Conservation (phyloP, 805 yeast species). For the Candida loeiensis region DNA sequence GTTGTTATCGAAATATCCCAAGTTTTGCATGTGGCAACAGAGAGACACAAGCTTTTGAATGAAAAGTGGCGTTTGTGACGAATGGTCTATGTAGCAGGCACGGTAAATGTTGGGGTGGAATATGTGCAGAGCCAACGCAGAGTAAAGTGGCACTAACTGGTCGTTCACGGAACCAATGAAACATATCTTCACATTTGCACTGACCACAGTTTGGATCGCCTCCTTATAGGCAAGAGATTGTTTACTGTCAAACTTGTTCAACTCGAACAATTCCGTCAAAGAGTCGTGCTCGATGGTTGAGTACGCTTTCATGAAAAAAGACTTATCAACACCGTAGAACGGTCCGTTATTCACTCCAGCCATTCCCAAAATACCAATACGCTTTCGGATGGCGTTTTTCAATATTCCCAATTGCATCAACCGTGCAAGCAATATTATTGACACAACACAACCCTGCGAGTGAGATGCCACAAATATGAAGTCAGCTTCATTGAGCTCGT, state of each 20-base stretch:
- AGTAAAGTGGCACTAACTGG: conserved; percentile 89
- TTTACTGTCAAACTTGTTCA: conserved; percentile 69
- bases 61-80: conserved; percentile 74
- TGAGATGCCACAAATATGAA: conserved; percentile 90
- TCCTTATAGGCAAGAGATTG: conserved; percentile 71
- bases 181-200: conserved; percentile 70
- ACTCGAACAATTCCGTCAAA: conserved; percentile 78
- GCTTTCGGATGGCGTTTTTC: conserved; percentile 38
- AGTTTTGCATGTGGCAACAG: conserved; percentile 68
- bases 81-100: conserved; percentile 84
- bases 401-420: conserved; percentile 56
- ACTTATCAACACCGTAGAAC: conserved; percentile 83
- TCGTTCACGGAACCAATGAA: conserved; percentile 90
- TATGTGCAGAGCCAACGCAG: conserved; percentile 77
- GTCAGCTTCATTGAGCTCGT: conserved; percentile 64
- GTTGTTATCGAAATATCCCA: conserved; percentile 82
- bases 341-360: conserved; percentile 97
- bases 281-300: conserved; percentile 89
- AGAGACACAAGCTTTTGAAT: conserved; percentile 69
- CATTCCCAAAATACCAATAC: conserved; percentile 81
- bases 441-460: conserved; percentile 94
- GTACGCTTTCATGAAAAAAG: conserved; percentile 79
- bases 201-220: conserved; percentile 60
- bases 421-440: conserved; percentile 71
- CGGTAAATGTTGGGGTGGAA: conserved; percentile 87